Evolutionary conservation across 2,329 filamentous ascomycete genomes (phyloP).

Genomic region (Fusarium sp.): DNA sequence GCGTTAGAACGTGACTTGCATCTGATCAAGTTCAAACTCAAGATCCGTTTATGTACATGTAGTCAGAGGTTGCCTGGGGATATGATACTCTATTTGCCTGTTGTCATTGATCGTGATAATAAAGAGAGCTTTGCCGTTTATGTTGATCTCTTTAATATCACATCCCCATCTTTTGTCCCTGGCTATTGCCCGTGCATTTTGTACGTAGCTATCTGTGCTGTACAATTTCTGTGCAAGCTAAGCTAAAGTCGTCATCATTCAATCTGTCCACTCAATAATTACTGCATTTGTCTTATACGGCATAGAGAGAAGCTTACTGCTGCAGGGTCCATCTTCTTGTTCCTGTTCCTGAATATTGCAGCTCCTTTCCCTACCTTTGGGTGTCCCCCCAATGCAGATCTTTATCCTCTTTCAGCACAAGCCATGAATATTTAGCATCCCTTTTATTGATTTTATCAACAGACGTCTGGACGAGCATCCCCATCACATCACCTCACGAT

Average conservation of each 20-base stretch:
- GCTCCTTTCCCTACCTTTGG: constrained; percentile 12
- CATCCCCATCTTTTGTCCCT: constrained; percentile 21
- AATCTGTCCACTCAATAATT: constrained; percentile 8
- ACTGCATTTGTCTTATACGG: background rate
- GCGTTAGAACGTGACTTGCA: constrained; percentile 6
- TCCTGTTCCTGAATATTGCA: constrained; percentile 5
- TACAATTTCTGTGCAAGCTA: background rate
- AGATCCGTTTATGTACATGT: constrained; percentile 20
- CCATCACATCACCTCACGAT: constrained; percentile 6
- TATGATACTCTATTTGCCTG: constrained; percentile 26
- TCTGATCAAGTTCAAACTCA: constrained; percentile 9
- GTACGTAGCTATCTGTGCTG: background rate
- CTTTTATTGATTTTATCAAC: constrained; percentile 1
- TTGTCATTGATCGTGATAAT: constrained; percentile 6
- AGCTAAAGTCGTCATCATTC: constrained; percentile 1
- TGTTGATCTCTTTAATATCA: constrained; percentile 4
- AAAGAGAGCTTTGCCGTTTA: constrained; percentile 16
- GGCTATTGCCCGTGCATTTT: constrained; percentile 14
- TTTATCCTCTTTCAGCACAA: constrained; percentile 10
- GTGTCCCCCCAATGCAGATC: constrained; percentile 21
- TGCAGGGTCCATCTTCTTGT: constrained; percentile 9
- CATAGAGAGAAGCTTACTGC: constrained; percentile 1
- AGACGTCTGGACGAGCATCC: background rate
- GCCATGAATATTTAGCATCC: constrained; percentile 1
- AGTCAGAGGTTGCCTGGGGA: constrained; percentile 43